These are phyloP conservation scores for Fistulinella prunicolor DNA, from an alignment of 768 basidiomycete genomes.

Conservation along the genomic window DNA sequence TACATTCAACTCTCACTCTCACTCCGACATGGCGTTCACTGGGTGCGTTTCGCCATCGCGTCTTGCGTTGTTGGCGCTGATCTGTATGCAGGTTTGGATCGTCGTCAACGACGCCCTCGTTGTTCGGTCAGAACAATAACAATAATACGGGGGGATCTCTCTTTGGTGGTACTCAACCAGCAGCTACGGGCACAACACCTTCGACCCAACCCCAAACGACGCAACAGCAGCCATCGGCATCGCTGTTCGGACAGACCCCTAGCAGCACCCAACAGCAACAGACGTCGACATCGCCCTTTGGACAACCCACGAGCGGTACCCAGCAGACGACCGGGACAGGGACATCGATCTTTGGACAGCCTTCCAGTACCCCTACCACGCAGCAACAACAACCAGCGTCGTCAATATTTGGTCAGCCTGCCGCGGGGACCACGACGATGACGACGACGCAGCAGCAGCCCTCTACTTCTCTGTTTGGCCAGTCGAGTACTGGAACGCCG, in stretches of 20 bases:
- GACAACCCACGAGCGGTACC: conserved; percentile 10
- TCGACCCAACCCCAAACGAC: conserved; percentile 18
- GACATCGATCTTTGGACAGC: conserved; percentile 12
- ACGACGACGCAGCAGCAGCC: conserved; percentile 22
- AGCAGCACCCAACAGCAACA: conserved; percentile 20
- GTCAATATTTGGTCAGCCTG: conserved; percentile 10
- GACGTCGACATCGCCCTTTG: conserved; percentile 28
- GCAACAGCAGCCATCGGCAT: conserved; percentile 22
- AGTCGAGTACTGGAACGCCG: background rate
- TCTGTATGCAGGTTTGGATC: conserved; percentile 33
- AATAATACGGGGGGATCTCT: conserved; percentile 32
- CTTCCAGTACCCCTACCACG: conserved; percentile 4
- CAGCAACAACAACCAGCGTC: conserved; percentile 9
- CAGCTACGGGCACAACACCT: conserved; percentile 16
- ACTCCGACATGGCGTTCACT: conserved; percentile 23
- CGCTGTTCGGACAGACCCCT: conserved; percentile 37
- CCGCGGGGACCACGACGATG: conserved; percentile 6
- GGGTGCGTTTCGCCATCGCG: conserved; percentile 11
- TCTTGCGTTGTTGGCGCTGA: conserved; percentile 5
- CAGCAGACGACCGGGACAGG: conserved; percentile 1
- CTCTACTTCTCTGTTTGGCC: conserved; percentile 13
- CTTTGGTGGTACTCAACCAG: conserved; percentile 38
- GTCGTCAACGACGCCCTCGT: conserved; percentile 37
- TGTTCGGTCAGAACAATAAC: conserved; percentile 34
- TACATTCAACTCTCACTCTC: no score